A percentile compares a stretch with the other conserved stretches of the same genome.
These are phyloP conservation scores for Testicularia cyperi DNA, from an alignment of 1,284 basidiomycete species.

Conservation along the genomic window DNA sequence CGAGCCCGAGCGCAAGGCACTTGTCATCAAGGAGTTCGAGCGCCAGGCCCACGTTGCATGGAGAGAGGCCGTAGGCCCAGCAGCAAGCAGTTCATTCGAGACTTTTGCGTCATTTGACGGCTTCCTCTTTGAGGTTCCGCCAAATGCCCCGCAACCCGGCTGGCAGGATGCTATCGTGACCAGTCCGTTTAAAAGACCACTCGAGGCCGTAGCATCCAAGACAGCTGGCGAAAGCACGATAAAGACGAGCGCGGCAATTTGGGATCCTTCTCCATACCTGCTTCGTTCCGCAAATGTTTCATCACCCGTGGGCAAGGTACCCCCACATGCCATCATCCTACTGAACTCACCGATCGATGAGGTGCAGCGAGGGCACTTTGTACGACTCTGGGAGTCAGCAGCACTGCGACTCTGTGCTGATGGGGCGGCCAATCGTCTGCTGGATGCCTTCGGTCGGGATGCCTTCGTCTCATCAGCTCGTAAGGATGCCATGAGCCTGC, in stretches of 20 bases:
- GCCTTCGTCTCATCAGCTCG: slow-evolving; percentile 12
- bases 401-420: slow-evolving; percentile 73
- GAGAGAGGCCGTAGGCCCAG: slow-evolving; percentile 5
- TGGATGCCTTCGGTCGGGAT: slow-evolving; percentile 66
- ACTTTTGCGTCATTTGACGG: slow-evolving; percentile 30
- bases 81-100: slow-evolving; percentile 1
- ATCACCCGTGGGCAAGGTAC: no score
- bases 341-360: slow-evolving; percentile 43
- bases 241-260: no score
- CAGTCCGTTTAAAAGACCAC: no score
- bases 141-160: no score
- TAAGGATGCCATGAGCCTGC: slow-evolving; percentile 57
- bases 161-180: no score
- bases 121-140: slow-evolving; percentile 25
- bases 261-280: slow-evolving; percentile 2
- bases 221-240: no score
- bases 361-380: slow-evolving; percentile 27
- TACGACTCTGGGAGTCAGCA: slow-evolving; percentile 44
- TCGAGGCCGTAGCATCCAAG: no score
- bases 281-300: no score
- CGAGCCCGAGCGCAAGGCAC: slow-evolving; percentile 28
- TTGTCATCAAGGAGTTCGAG: slow-evolving; percentile 46
- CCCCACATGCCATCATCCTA: slow-evolving; percentile 39
- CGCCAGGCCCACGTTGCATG: slow-evolving; percentile 44
- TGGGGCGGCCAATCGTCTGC: slow-evolving; percentile 86